Conservation (phyloP, 257 asterid species). For the Solanum commersonii region DNA sequence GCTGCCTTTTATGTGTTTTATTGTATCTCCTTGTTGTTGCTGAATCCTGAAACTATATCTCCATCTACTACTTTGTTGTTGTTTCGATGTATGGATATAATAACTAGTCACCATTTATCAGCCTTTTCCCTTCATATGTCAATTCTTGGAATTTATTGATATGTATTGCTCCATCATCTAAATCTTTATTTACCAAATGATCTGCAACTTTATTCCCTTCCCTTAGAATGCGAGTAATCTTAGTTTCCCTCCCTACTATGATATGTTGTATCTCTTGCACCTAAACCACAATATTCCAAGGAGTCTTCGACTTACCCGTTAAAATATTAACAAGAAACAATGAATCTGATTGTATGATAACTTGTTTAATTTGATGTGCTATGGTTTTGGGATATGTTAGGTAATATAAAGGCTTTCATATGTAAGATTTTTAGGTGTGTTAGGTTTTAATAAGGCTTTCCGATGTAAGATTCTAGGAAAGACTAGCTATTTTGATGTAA, state of each 20-base stretch:
- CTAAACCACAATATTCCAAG: background rate
- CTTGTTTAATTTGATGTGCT: background rate
- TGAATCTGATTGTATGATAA: background rate
- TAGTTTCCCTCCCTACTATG: background rate
- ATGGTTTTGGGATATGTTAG: too few relatives aligned
- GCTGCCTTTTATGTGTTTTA: background rate
- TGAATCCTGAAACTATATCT: background rate
- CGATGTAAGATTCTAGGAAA: background rate
- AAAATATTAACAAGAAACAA: background rate
- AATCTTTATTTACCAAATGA: background rate
- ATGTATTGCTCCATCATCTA: background rate
- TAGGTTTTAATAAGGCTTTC: background rate
- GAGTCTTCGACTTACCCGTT: background rate
- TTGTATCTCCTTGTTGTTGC: too few relatives aligned
- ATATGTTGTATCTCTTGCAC: background rate
- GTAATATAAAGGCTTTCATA: too few relatives aligned
- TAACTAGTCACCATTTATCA: background rate
- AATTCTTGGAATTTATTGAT: background rate
- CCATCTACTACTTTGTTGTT: background rate
- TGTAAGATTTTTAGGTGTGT: too few relatives aligned
- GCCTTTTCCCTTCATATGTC: background rate
- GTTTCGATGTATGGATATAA: background rate
- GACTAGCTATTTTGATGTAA: background rate
- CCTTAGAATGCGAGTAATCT: background rate
- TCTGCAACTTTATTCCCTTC: background rate